These are phyloP conservation scores for Fragosphaeria purpurea DNA, from an alignment of 2,329 filamentous ascomycete species.

Conservation along the genomic window DNA sequence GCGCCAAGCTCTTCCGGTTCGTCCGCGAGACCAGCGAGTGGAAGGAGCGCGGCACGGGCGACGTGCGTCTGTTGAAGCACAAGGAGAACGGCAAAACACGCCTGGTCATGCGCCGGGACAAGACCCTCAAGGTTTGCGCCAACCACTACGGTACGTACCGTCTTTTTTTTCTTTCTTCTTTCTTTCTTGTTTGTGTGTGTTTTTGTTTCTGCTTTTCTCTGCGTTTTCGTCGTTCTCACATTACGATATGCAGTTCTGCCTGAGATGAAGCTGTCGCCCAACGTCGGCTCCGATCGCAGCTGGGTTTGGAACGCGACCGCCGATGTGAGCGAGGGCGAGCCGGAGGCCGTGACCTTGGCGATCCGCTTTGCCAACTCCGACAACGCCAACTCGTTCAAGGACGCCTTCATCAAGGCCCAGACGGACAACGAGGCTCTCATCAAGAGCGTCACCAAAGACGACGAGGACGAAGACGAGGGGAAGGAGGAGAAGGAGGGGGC, in stretches of 20 bases:
- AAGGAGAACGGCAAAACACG: slow-evolving; percentile 97
- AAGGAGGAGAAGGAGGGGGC: slow-evolving; percentile 16
- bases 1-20: slow-evolving; percentile 98
- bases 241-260: slow-evolving; percentile 61
- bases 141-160: slow-evolving; percentile 81
- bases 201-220: not conserved
- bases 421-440: slow-evolving; percentile 90
- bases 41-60: slow-evolving; percentile 98
- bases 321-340: slow-evolving; percentile 95
- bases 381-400: slow-evolving; percentile 96
- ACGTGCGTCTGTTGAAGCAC: slow-evolving; percentile 94
- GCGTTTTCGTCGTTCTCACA: not conserved
- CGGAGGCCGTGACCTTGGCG: slow-evolving; percentile 88
- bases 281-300: slow-evolving; percentile 93
- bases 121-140: slow-evolving; percentile 99
- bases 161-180: not conserved
- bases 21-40: slow-evolving; percentile 85
- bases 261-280: slow-evolving; percentile 97
- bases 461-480: slow-evolving; percentile 19
- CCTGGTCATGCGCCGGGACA: slow-evolving; percentile 96
- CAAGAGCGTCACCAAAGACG: slow-evolving; percentile 26
- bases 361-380: slow-evolving; percentile 97
- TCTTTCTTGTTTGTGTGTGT: not conserved
- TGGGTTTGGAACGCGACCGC: slow-evolving; percentile 99
- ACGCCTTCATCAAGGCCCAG: slow-evolving; percentile 93